These are phyloP conservation scores for Orbilia oligospora DNA, from an alignment of 2,329 filamentous ascomycete genomes.

Conservation along the genomic window DNA sequence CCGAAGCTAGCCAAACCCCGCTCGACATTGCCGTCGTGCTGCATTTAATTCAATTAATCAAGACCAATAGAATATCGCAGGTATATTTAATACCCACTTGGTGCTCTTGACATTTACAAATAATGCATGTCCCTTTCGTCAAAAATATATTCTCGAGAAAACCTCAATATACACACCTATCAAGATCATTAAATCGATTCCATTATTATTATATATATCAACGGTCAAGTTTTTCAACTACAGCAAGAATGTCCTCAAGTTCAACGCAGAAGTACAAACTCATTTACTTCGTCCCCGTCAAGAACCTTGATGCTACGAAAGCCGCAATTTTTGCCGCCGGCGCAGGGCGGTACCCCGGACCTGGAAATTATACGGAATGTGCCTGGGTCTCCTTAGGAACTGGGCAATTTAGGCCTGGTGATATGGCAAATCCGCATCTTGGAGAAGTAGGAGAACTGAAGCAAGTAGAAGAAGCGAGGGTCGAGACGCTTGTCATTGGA, in stretches of 20 bases:
- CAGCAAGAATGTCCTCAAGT: constrained; percentile 6
- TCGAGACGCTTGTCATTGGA: constrained; percentile 76
- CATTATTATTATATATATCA: neutral
- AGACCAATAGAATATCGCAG: neutral
- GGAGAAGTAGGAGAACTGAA: constrained; percentile 74
- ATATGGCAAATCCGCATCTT: constrained; percentile 75
- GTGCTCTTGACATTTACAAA: neutral
- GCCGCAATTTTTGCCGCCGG: constrained; percentile 73
- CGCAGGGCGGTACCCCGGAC: constrained; percentile 68
- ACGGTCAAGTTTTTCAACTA: constrained; percentile 15
- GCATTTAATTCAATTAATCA: too few relatives aligned
- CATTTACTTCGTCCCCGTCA: constrained; percentile 71
- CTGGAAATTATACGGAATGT: constrained; percentile 73
- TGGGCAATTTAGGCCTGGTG: constrained; percentile 77
- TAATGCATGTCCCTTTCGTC: constrained; percentile 18
- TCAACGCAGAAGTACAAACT: constrained; percentile 66
- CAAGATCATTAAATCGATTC: constrained; percentile 18
- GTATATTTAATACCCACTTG: neutral
- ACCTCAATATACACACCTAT: constrained; percentile 4
- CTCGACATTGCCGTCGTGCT: constrained; percentile 18
- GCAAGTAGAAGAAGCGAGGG: constrained; percentile 73
- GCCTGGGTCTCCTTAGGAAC: constrained; percentile 72
- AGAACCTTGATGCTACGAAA: constrained; percentile 71
- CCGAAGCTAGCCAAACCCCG: constrained; percentile 21
- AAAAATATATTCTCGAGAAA: constrained; percentile 34